Evolutionary conservation across 192 early-diverging fungal genomes (phyloP).

Genomic region (Backusella macrospora): DNA sequence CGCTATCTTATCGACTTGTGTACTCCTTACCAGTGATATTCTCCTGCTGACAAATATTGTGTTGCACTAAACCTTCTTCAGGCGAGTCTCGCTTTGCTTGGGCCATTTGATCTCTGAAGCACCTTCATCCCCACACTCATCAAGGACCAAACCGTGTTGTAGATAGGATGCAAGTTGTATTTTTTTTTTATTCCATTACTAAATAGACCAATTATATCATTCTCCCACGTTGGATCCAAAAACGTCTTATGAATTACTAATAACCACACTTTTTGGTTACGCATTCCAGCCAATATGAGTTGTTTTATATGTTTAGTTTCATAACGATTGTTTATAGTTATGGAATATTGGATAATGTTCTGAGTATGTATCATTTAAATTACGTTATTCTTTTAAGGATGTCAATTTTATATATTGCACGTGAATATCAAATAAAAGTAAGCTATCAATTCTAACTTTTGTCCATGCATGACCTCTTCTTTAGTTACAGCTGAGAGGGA

Average conservation of each 20-base stretch:
- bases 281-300: not conserved
- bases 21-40: conserved; percentile 2
- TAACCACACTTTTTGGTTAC: not conserved
- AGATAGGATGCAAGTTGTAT: not conserved
- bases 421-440: too few species aligned
- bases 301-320: not conserved
- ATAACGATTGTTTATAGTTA: not conserved
- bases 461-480: too few species aligned
- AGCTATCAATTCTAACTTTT: too few species aligned
- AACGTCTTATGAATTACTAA: conserved; percentile 7
- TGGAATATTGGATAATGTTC: not conserved
- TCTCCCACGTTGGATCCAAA: conserved; percentile 19
- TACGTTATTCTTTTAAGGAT: not conserved
- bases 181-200: not conserved
- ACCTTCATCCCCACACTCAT: not conserved
- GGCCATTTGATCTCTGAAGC: conserved; percentile 7
- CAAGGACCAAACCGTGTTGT: not conserved
- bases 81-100: not conserved
- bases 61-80: conserved; percentile 18
- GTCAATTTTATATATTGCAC: not conserved
- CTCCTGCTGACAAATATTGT: conserved; percentile 14
- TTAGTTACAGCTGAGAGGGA: too few species aligned
- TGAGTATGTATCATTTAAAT: too few species aligned
- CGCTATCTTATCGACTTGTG: not conserved
- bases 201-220: conserved; percentile 4